Evolutionary conservation across 139 green algal genomes (phyloP), one percentile per base, ranked within the genome.

Genomic region (Auxenochlorella pyrenoidosa): DNA sequence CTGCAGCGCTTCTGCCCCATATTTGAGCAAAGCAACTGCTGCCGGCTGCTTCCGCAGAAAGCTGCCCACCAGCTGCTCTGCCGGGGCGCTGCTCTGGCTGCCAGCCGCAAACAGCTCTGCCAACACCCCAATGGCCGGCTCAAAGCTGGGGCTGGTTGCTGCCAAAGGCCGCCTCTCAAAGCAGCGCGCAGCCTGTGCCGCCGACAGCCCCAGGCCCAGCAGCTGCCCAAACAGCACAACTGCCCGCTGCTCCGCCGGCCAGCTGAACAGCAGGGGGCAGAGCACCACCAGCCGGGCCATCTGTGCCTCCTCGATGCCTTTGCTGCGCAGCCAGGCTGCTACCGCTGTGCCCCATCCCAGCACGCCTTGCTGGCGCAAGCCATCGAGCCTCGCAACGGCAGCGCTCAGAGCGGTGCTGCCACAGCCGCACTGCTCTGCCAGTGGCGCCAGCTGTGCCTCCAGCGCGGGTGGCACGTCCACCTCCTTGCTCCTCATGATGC

Each of bases 141-240:
- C 28, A 19, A 84, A 84, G 38, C 38, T 75, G 24, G 24, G 79
- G 0, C 15, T 32, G 0, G 0, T 2, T 8, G 58, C 79, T 41
- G 79, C 59, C 13, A 15, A 28, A 41, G 79, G 58, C 79, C 60
- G 59, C 59, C 51, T 21, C 24, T 75, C 79, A 84, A 84, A 75
- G 58, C 79, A 84, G 12, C 40, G 26, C 2, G 38, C 79, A 12
- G 79, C 79, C 79, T 84, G 24, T 15, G 24, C 26, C 2, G 38
- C 79, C 15, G 79, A 41, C 40, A 73, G 59, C 36, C 79, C 79
- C 58, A 84, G 79, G 36, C 18, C 12, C 59, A 30, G 41, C 79
- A 84, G 79, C 79, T 84, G 59, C 32, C 79, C 58, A 60, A 75
- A 59, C 79, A 84, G 79, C 79, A 84, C 38, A 6, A 19, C 79